phyloP scores from a whole-genome alignment of 1,284 basidiomycete genomes.

The Meira miltonrushii region DNA sequence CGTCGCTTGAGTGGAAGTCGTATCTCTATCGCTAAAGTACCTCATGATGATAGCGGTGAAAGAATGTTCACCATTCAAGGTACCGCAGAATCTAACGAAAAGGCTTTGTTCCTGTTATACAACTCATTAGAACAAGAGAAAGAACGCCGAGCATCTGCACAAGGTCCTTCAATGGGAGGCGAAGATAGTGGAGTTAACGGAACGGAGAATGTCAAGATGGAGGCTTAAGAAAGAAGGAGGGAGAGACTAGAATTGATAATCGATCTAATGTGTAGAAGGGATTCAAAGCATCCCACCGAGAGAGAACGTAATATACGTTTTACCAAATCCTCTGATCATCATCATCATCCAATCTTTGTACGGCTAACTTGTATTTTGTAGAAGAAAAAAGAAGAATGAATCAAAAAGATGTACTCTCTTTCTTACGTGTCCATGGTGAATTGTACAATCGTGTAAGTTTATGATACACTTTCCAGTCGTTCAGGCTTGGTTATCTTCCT shows the following conservation, averaged over 20 bases:
- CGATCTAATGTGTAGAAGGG: background rate
- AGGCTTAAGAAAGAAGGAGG: background rate
- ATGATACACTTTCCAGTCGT: too few species aligned
- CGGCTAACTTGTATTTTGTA: too few species aligned
- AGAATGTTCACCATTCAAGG: conserved; percentile 99
- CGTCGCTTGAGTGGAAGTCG: conserved; percentile 90
- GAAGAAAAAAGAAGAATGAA: too few species aligned
- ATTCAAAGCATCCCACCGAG: background rate
- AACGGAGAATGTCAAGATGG: background rate
- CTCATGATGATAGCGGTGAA: conserved; percentile 96
- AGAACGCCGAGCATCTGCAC: conserved; percentile 37
- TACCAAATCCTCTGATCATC: too few species aligned
- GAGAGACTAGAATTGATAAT: background rate
- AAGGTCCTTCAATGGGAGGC: background rate
- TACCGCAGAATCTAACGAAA: conserved; percentile 65
- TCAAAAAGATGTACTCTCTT: too few species aligned
- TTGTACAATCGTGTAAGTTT: too few species aligned
- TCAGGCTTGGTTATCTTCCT: too few species aligned
- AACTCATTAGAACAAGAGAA: conserved; percentile 57
- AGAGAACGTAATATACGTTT: too few species aligned
- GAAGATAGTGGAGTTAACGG: background rate
- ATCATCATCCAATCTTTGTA: too few species aligned
- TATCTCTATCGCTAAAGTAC: conserved; percentile 96
- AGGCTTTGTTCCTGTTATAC: conserved; percentile 88
- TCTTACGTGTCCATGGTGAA: too few species aligned